Evolutionary conservation across 768 basidiomycete species (phyloP), one percentile per base, ranked within the genome.

Genomic region (Mycena galericulata): DNA sequence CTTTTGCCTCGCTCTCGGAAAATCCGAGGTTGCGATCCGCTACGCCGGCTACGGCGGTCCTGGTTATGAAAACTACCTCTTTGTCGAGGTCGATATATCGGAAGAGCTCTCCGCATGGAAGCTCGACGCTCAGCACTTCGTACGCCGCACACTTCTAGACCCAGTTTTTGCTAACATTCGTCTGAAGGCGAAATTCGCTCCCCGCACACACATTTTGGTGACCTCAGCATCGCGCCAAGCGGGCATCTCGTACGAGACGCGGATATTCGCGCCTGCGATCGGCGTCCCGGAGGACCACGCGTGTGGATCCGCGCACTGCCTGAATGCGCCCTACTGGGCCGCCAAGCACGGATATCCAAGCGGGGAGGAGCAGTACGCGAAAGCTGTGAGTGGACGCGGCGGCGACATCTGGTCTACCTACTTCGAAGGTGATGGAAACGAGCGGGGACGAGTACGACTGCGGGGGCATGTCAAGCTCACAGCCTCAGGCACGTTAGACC

Each of bases 271-370:
- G 3, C 67, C 67, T 2, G 30, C 29, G 1, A 51, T 68, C 34
- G 67, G 67, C 11, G 62, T 63, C 3, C 56, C 20, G 9, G 67
- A 68, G 36, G 67, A 68, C 20, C 67, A 68, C 22, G 67, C 30
- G 34, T 68, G 67, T 20, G 67, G 67, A 12, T 68, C 67, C 7
- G 67, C 67, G 20, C 62, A 68, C 22, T 68, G 67, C 30, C 43
- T 68, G 12, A 63, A 64, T 24, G 67, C 67, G 11, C 67, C 67
- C 9, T 68, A 63, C 18, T 68, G 67, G 67, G 67, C 67, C 15
- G 54, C 17, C 22, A 68, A 63, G 29, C 49, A 20, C 3, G 22
- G 41, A 6, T 57, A 45, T 14, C 15, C 49, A 1, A 38, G 38
- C 17, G 67, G 56, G 5, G 4, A 40, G 17, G 32, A 29, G 15